phyloP scores from a whole-genome alignment of 1,284 basidiomycete species.

The Lignosus rhinocerotis region DNA sequence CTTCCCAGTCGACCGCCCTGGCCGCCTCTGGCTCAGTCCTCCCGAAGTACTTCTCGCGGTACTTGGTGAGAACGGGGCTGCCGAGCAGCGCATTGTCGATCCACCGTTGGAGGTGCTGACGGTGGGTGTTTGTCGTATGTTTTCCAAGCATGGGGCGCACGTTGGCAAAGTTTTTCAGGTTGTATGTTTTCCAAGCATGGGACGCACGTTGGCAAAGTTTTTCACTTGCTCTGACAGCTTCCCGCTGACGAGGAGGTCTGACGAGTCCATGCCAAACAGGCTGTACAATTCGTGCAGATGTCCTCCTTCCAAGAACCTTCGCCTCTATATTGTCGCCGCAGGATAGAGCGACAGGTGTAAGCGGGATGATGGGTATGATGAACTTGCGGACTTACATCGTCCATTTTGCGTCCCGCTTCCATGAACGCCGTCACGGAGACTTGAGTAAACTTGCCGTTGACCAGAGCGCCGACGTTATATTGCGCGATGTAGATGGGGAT shows the following conservation, averaged over 20 bases:
- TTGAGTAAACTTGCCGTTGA: constrained; percentile 6
- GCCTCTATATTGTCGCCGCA: not conserved
- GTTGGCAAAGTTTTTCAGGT: not conserved
- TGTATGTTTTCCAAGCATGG: not conserved
- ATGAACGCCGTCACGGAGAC: constrained; percentile 33
- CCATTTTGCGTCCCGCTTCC: constrained; percentile 30
- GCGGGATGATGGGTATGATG: not conserved
- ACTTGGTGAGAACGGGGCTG: not conserved
- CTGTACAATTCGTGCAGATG: too few species aligned
- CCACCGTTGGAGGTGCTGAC: constrained; percentile 6
- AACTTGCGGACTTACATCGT: not conserved
- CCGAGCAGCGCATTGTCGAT: not conserved
- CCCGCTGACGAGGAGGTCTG: constrained; percentile 22
- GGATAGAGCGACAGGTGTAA: too few species aligned
- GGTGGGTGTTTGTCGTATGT: constrained; percentile 2
- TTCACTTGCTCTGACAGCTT: not conserved
- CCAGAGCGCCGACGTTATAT: constrained; percentile 23
- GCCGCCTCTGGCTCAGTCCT: not conserved
- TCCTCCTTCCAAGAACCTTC: too few species aligned
- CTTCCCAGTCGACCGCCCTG: constrained; percentile 35
- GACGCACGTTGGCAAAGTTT: constrained; percentile 3
- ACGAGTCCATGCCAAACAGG: too few species aligned
- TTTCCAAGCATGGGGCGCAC: constrained; percentile 4
- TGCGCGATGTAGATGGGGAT: constrained; percentile 42
- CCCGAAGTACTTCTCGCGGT: constrained; percentile 14